These are phyloP conservation scores for Kingdonia uniflora DNA, from an alignment of 164 flowering plant genomes.

Conservation along the genomic window DNA sequence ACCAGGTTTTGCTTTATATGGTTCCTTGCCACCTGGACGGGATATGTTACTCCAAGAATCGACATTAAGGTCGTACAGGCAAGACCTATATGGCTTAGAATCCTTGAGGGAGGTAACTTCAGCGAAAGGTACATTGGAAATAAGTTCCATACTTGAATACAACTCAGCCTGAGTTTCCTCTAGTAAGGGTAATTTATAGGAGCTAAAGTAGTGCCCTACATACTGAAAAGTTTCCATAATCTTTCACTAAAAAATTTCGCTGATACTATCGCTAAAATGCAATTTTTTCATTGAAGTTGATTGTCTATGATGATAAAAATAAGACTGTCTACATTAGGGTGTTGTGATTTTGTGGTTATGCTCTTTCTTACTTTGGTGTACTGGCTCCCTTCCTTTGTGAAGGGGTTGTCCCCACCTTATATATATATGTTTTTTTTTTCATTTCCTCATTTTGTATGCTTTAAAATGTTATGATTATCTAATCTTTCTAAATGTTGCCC, in stretches of 20 bases:
- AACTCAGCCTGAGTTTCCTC: constrained; percentile 53
- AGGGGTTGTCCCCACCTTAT: too few species aligned
- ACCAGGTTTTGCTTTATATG: constrained; percentile 41
- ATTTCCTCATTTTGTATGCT: too few species aligned
- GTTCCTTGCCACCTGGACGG: constrained; percentile 21
- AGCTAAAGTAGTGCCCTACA: constrained; percentile 32
- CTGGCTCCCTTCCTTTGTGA: too few species aligned
- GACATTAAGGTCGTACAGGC: constrained; percentile 29
- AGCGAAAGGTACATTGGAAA: constrained; percentile 38
- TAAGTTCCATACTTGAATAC: constrained; percentile 32
- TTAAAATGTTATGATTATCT: too few species aligned
- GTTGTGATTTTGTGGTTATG: too few species aligned
- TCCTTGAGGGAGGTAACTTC: constrained; percentile 22
- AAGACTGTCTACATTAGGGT: too few species aligned
- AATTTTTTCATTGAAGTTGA: too few species aligned
- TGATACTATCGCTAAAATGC: too few species aligned
- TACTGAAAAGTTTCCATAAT: constrained; percentile 47
- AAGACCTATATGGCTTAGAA: constrained; percentile 10
- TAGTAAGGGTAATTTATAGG: constrained; percentile 36
- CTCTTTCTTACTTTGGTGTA: too few species aligned
- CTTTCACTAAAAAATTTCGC: constrained; percentile 32
- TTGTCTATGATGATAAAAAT: too few species aligned
- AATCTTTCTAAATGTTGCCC: too few species aligned
- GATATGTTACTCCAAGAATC: constrained; percentile 44
- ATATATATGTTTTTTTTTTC: too few species aligned